Percentiles rank a stretch among this genome's conserved stretches.
Conservation (phyloP, 1,284 basidiomycete genomes). For the Heterobasidion occidentale region DNA sequence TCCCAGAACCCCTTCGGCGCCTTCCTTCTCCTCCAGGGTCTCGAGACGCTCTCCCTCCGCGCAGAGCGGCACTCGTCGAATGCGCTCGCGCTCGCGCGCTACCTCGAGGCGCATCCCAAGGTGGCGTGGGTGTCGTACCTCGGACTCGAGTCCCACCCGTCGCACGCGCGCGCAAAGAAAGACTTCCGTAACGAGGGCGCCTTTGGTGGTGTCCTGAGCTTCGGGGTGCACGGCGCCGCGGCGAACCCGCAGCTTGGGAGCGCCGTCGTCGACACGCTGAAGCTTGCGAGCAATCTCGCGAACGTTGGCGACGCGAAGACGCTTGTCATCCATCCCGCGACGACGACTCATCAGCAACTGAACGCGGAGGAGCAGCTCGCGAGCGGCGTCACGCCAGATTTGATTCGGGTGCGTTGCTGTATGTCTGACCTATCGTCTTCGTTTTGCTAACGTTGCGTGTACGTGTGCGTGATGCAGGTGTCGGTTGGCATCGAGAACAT, state of each 20-base stretch:
- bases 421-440: neutral
- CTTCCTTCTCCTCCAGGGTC: constrained; percentile 79
- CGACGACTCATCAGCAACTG: constrained; percentile 82
- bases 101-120: constrained; percentile 59
- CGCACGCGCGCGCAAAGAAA: constrained; percentile 53
- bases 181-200: constrained; percentile 43
- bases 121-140: constrained; percentile 83
- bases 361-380: constrained; percentile 57
- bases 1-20: constrained; percentile 76
- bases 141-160: constrained; percentile 61
- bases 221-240: constrained; percentile 68
- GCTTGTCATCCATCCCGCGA: constrained; percentile 76
- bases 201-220: constrained; percentile 77
- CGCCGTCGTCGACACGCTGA: constrained; percentile 67
- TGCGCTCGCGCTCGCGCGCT: constrained; percentile 66
- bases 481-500: constrained; percentile 83
- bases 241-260: constrained; percentile 43
- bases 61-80: constrained; percentile 74
- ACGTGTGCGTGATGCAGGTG: constrained; percentile 25
- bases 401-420: constrained; percentile 57
- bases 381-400: constrained; percentile 74
- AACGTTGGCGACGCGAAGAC: constrained; percentile 83
- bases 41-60: constrained; percentile 81
- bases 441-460: neutral
- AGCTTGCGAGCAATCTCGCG: constrained; percentile 69